Evolutionary conservation across 2,329 filamentous ascomycete genomes (phyloP).

Genomic region (Pleomassaria siparia): DNA sequence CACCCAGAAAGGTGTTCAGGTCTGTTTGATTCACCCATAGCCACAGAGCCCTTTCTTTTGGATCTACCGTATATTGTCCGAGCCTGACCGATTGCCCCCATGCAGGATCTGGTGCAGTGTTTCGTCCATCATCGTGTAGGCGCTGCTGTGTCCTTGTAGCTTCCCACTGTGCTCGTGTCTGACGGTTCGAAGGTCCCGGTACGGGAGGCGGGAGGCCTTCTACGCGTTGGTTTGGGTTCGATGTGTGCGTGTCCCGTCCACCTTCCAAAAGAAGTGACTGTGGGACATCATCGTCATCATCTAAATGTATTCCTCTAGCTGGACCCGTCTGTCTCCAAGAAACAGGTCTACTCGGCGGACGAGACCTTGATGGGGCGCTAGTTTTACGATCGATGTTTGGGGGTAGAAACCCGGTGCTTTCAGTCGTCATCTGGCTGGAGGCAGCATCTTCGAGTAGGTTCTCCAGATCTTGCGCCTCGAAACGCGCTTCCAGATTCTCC

Average conservation of each 20-base stretch:
- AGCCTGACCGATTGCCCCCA: constrained; percentile 27
- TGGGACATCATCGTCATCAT: constrained; percentile 65
- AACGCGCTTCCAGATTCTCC: constrained; percentile 52
- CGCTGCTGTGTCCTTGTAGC: constrained; percentile 49
- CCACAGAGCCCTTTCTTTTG: constrained; percentile 82
- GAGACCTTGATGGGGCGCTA: constrained; percentile 26
- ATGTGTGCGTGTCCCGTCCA: constrained; percentile 37
- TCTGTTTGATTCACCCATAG: constrained; percentile 91
- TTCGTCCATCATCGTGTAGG: constrained; percentile 39
- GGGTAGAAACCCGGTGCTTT: constrained; percentile 43
- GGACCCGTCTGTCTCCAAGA: constrained; percentile 40
- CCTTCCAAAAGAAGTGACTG: constrained; percentile 63
- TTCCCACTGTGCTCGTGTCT: constrained; percentile 54
- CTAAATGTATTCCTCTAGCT: constrained; percentile 28
- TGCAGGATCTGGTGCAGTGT: constrained; percentile 15
- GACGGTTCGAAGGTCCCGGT: constrained; percentile 47
- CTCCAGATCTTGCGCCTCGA: constrained; percentile 60
- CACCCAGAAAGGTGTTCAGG: constrained; percentile 81
- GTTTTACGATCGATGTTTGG: constrained; percentile 28
- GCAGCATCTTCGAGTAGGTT: constrained; percentile 56
- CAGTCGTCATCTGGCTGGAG: constrained; percentile 50
- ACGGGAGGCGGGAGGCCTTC: constrained; percentile 45
- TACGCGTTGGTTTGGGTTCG: constrained; percentile 18
- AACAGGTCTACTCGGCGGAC: constrained; percentile 30
- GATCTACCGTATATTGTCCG: constrained; percentile 48